phyloP scores from a whole-genome alignment of 2,329 filamentous ascomycete species.

The Fusarium paranaense region DNA sequence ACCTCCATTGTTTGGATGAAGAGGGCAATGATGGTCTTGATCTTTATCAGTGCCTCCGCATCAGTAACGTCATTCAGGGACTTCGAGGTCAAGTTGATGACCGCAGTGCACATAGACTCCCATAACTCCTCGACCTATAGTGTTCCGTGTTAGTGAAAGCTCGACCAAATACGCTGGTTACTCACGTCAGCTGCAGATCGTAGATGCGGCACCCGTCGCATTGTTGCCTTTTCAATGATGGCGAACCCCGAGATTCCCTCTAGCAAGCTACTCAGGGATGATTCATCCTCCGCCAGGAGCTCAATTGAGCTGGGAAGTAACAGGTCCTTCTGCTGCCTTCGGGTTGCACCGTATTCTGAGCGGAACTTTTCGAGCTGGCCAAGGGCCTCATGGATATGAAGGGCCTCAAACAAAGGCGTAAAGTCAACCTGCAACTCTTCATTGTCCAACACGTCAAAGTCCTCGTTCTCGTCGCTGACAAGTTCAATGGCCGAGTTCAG shows the following conservation, averaged over 20 bases:
- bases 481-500: slow-evolving; percentile 96
- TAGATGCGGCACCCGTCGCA: slow-evolving; percentile 86
- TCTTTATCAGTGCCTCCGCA: slow-evolving; percentile 90
- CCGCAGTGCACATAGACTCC: slow-evolving; percentile 96
- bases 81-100: slow-evolving; percentile 84
- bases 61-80: slow-evolving; percentile 84
- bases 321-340: slow-evolving; percentile 91
- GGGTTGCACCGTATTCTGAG: slow-evolving; percentile 89
- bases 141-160: slow-evolving; percentile 7
- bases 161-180: background rate
- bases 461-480: slow-evolving; percentile 93
- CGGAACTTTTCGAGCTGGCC: slow-evolving; percentile 93
- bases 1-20: slow-evolving; percentile 99
- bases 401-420: slow-evolving; percentile 90
- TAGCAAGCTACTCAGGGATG: slow-evolving; percentile 87
- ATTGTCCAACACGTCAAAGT: slow-evolving; percentile 95
- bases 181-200: slow-evolving; percentile 84
- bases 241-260: slow-evolving; percentile 97
- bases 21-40: slow-evolving; percentile 90
- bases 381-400: slow-evolving; percentile 96
- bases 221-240: slow-evolving; percentile 94
- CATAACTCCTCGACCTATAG: slow-evolving; percentile 91
- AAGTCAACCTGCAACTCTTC: slow-evolving; percentile 97
- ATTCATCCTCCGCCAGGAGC: slow-evolving; percentile 84
- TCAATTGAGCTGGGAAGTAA: slow-evolving; percentile 82